Evolutionary conservation across 345 rosid species (phyloP), one percentile per base, ranked within the genome.

Genomic region (Salix exigua): DNA sequence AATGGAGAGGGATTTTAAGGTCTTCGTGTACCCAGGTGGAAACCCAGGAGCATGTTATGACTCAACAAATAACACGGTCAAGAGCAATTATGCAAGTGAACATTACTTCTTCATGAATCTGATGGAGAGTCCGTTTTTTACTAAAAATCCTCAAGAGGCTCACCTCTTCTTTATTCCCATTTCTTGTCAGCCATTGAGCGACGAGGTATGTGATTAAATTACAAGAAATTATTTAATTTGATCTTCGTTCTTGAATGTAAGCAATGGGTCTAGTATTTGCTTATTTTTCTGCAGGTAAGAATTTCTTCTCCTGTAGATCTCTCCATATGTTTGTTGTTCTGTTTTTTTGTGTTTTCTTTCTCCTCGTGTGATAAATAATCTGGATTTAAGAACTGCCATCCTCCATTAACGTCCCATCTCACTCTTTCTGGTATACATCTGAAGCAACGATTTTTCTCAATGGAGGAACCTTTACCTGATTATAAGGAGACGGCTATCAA

Each of bases 401-500:
- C 23, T 19, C 19, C 21, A 51, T 6, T 19, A 10, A 6, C 60
- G 0, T 51, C 25, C 60, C 60, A 17, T 18, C 60, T 51, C 60
- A 7, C 60, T 50, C 58, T 17, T 50, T 18, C 19, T 51, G 58
- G 23, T 51, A 51, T 51, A 0, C 23, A 51, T 51, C n/a, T 7
- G 12, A 40, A 40, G 44, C 44, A 40, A 40, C 44, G 44, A 40
- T 19, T 19, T 53, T 19, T 53, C 8, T 51, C 7, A 53, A 53
- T 53, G 60, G 23, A 53, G 60, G 60, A 19, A 18, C 23, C n/a
- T 51, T 51, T 21, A 53, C 25, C 26, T 55, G 25, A 25, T n/a
- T n/a, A n/a, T n/a, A 55, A 8, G 26, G 61, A 55, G 61, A n/a
- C 2, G 61, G 61, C 92, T 79, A 93, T 96, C 69, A 87, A 87